Evolutionary conservation across 495 filamentous ascomycete species (phyloP), one percentile per base, ranked within the genome.

Genomic region (Hypoxylon trugodes): DNA sequence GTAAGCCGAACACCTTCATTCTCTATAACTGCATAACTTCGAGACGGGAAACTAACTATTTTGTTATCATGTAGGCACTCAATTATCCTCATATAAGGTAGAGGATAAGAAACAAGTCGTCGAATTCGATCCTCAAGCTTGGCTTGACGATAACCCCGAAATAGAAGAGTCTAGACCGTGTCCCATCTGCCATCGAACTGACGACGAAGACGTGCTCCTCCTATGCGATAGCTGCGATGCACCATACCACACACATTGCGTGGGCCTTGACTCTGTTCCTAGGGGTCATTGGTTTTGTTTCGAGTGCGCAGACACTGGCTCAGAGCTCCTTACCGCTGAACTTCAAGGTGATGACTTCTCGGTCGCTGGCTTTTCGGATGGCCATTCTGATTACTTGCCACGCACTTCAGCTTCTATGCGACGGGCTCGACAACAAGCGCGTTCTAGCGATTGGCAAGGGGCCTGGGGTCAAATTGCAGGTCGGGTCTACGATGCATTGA

Each of bases 221-320:
- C 81, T 93, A 25, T 98, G 94, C 78, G 91, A 96, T 77, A 86
- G 85, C 63, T 97, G 95, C 76, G 88, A 95, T 80, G 84, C 83
- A 7, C 82, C 87, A 21, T 95, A 90, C 48, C 94, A 98, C 76
- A 89, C 89, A 42, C 88, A 90, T 70, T 98, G 94, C 69, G 81
- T 94, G 24, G 92, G 87, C n/a, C 81, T 96, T 33, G 86, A 91
- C 42, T 65, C 72, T 5, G 82, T 96, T 28, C 92, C 94, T 19
- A 64, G 76, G 12, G 90, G 89, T 13, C 74, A 84, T 46, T 98
- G 93, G 93, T 96, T 90, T 72, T 98, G 94, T 74, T 81, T 90
- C 54, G 83, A 84, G 47, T 98, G 93, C 74, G 32, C 51, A 10
- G 61, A 64, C 1, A 43, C 64, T 5, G 65, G 64, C 45, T 79